Evolutionary conservation across 2,329 filamentous ascomycete species (phyloP), one percentile per base, ranked within the genome.

Genomic region (Ceratocystis diversiconidia): DNA sequence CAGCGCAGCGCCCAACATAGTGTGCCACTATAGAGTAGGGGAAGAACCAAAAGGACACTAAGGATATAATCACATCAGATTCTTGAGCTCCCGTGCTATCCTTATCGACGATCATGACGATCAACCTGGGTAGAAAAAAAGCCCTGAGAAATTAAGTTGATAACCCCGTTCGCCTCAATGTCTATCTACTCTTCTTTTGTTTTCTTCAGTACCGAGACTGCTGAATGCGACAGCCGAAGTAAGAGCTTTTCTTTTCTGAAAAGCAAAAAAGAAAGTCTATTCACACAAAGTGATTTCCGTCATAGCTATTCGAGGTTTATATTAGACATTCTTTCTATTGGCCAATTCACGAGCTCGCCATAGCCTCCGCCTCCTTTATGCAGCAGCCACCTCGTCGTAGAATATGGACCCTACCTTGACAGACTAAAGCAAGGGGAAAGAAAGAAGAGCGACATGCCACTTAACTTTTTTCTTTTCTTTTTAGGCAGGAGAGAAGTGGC

Each of bases 71-170:
- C 32, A 30, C 32, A 28, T 59, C n/a, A 19, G 28, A 28, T 36
- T 59, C 19, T 36, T 19, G 19, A 4, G 15, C 12, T 59, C 19
- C 55, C 28, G 30, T 59, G 8, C 30, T 59, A 59, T 30, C 28
- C 55, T 59, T 59, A 59, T 59, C 2, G 55, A n/a, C 55, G 55
- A 59, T 59, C 55, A 36, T 36, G 55, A 36, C 55, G 55, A 59
- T 59, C 28, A 59, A 30, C 28, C n/a, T 36, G 55, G n/a, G 55
- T 52, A 25, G 5, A 10, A 10, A 30, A 30, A 5, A 59, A 36
- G 3, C 28, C 55, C 17, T 6, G 8, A 36, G 17, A 59, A 59
- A 59, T 8, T 32, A n/a, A 36, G 28, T 36, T 36, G 28, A 10
- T 52, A 10, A 3, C 48, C 48, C 36, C 15, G 5, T 52, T 52